These are phyloP conservation scores for Lentinula edodes DNA, from an alignment of 768 basidiomycete genomes.

Conservation along the genomic window DNA sequence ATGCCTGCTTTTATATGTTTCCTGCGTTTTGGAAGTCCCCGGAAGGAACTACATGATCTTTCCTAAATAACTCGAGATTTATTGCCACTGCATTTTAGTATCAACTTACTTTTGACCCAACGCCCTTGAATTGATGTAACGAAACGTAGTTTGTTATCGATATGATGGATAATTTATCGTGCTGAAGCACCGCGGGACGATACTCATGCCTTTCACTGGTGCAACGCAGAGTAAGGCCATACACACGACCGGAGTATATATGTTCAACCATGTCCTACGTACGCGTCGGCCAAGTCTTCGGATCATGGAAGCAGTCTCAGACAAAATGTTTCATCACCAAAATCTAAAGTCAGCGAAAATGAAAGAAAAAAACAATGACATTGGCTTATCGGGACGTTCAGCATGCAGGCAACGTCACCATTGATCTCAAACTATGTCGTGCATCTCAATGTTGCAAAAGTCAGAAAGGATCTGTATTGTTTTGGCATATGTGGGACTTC, in stretches of 20 bases:
- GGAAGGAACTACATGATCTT: neutral
- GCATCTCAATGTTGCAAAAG: neutral
- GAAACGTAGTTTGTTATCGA: neutral
- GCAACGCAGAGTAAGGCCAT: neutral
- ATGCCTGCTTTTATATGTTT: neutral
- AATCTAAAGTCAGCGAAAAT: neutral
- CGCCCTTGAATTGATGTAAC: neutral
- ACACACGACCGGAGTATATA: neutral
- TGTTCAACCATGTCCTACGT: neutral
- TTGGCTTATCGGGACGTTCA: neutral
- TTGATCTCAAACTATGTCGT: neutral
- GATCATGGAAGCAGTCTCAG: neutral
- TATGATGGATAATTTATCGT: neutral
- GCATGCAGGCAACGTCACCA: neutral
- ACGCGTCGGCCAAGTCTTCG: neutral
- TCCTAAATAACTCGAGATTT: neutral
- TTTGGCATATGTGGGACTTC: neutral
- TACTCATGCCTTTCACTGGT: neutral
- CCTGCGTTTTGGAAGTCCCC: neutral
- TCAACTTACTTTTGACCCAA: neutral
- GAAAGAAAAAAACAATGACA: neutral
- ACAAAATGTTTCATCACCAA: neutral
- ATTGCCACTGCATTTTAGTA: neutral
- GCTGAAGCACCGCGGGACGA: neutral
- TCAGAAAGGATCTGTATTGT: neutral